Base-by-base conservation (phyloP, 2,329 filamentous ascomycete genomes). In the Akanthomyces dipterigenus region DNA sequence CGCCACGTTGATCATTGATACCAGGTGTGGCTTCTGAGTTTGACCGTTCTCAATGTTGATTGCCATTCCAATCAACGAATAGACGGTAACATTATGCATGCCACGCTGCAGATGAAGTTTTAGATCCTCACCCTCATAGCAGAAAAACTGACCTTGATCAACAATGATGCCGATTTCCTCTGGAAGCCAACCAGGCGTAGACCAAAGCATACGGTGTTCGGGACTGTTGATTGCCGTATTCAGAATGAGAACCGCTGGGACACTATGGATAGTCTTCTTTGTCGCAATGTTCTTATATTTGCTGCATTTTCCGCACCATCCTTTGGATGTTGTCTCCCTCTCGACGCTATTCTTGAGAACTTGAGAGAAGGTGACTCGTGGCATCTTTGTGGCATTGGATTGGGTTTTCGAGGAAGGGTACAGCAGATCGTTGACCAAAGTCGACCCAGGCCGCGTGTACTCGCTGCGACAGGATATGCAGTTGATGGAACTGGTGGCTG, bases 81-180 rank as follows among this genome's bases (percentile, higher is more conserved):
- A 99, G 0, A 98, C 88, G 14, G 87, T 86, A 54, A 98, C 89
- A 55, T 89, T 88, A 62, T 93, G 89, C 7, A 88, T 88, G 24
- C 89, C 90, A 36, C 89, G 84, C 69, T 93, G 88, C 24, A 96
- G 76, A 67, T 95, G 90, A 53, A 90, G 76, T 70, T 88, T 88
- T 65, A 99, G 75, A 68, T 98, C 93, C 58, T 96, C 88, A 2
- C 95, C 93, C 73, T 99, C 93, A 65, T 92, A 98, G 73, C 93
- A 97, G 74, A 91, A 93, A 70, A 98, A 90, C 70, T 96, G 90
- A n/a, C 91, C 91, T 68, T 90, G 86, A 63, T 96, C 90, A 62
- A 96, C 85, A 62, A 96, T 90, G 69, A 99, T 85, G 42, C 95
- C 95, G 68, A 99, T 93, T 72, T 98, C 92, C 70, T 95, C 89